Base-by-base conservation (phyloP, 805 yeast species). In the Metschnikowia gruessii region DNA sequence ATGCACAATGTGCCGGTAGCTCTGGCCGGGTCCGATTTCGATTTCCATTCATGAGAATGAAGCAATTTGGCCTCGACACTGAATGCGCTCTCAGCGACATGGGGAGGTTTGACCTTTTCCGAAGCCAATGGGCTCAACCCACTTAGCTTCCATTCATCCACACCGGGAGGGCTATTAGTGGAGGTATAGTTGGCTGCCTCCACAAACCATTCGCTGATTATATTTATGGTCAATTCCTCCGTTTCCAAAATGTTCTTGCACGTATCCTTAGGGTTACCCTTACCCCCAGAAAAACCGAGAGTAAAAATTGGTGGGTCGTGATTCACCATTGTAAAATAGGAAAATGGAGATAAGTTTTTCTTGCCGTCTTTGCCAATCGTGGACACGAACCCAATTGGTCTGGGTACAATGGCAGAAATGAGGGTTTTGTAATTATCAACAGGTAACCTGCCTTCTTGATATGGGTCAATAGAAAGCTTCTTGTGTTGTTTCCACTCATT, bases 61-160 rank as follows among this genome's bases (percentile, higher is more conserved):
- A 78, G 48, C 33, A 80, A 62, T 56, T 75, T 80, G 26, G 76
- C 79, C 59, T 82, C 87, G 12, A 82, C 54, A 7, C 81, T 74
- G 55, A 82, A 80, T 4, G 81, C 83, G 38, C 81, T 72, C 50
- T 82, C 87, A 0, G 79, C 81, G 4, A 82, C 87, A 54, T 75
- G 79, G 7, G 79, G 70, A 0, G 85, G 76, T 41, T 66, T 71
- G 35, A 82, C 86, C 9, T 62, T 56, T 0, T 55, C 54, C 0
- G 83, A 76, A 3, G 63, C 55, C 12, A 61, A 50, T 3, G 77
- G 77, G 1, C 82, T 77, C 48, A 82, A 64, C 0, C 86, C 85
- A 17, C 75, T 57, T 33, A 78, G 58, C 45, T 72, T 66, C 80
- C 83, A 82, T 59, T 82, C 87, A 51, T 75, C 77, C 13, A 74